Evolutionary conservation across 2,329 filamentous ascomycete species (phyloP).

Genomic region (Penicillium crustosum): DNA sequence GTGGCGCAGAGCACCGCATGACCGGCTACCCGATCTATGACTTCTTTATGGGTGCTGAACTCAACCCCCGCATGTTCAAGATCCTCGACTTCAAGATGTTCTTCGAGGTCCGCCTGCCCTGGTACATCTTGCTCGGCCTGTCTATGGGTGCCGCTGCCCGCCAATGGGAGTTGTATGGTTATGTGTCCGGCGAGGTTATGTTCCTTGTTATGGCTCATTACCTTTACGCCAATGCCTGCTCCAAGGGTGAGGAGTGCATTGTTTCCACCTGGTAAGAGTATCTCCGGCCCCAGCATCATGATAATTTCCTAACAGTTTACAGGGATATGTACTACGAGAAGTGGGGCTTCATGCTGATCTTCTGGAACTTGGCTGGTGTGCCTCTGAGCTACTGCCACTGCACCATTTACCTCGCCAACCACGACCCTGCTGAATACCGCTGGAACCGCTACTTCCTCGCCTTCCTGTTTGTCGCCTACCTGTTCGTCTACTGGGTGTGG

Average conservation of each 20-base stretch:
- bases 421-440: slow-evolving; percentile 72
- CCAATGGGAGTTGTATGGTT: slow-evolving; percentile 82
- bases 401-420: slow-evolving; percentile 84
- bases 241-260: slow-evolving; percentile 89
- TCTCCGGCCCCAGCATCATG: not conserved
- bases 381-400: slow-evolving; percentile 92
- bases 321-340: slow-evolving; percentile 97
- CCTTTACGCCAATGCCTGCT: slow-evolving; percentile 87
- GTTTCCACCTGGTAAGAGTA: slow-evolving; percentile 70
- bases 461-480: slow-evolving; percentile 67
- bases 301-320: slow-evolving; percentile 13
- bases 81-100: slow-evolving; percentile 94
- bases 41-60: slow-evolving; percentile 87
- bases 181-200: slow-evolving; percentile 78
- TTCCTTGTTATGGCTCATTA: slow-evolving; percentile 89
- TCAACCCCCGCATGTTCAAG: slow-evolving; percentile 82
- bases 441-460: slow-evolving; percentile 70
- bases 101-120: slow-evolving; percentile 87
- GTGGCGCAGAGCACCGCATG: slow-evolving; percentile 89
- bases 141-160: slow-evolving; percentile 73
- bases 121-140: slow-evolving; percentile 84
- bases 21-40: slow-evolving; percentile 78
- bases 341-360: slow-evolving; percentile 96
- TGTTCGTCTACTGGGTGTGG: slow-evolving; percentile 88
- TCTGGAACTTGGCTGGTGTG: slow-evolving; percentile 93